Base-by-base conservation (phyloP, 768 basidiomycete genomes). In the Mrakia frigida region DNA sequence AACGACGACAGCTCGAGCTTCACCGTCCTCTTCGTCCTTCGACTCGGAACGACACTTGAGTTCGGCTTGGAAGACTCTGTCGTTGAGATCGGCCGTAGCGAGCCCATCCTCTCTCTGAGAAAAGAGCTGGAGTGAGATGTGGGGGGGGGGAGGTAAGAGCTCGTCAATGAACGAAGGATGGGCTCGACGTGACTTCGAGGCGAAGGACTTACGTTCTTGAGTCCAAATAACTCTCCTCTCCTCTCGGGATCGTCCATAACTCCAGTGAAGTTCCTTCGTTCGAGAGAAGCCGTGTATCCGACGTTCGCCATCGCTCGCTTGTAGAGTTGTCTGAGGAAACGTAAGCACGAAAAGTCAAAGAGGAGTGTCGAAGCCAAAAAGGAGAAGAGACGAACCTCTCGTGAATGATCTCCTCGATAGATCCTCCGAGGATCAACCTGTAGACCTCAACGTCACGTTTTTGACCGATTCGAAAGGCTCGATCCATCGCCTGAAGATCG, bases 291-390 rank as follows among this genome's bases (percentile, higher is more conserved):
- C 78, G 91, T 88, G 81, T 94, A 94, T 0, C 89, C 93, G 63
- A 93, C 92, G 25, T 89, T 88, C 91, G 93, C 93, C 80, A 93
- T 91, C 81, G 94, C 93, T 79, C 94, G 92, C 82, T 95, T 95
- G 84, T 94, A 94, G 28, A 96, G 87, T 81, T 95, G 93, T 25
- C 93, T 56, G 56, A 25, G 52, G 18, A 6, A 6, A 11, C 10
- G 5, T 3, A 28, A 25, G 7, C 7, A 9, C 56, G 10, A n/a
- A 28, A 2, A 23, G 56, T 56, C 56, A 56, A 25, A 25, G 25
- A n/a, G 56, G 16, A 50, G 39, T 5, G 39, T 6, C 39, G 39
- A 41, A 41, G 39, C 39, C 11, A 5, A 11, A 41, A 41, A n/a
- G n/a, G 39, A 41, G 39, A 5, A 41, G 50, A 18, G 16, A 14